phyloP scores from a whole-genome alignment of 2,329 filamentous ascomycete species.

The Plectosphaerella sp. region DNA sequence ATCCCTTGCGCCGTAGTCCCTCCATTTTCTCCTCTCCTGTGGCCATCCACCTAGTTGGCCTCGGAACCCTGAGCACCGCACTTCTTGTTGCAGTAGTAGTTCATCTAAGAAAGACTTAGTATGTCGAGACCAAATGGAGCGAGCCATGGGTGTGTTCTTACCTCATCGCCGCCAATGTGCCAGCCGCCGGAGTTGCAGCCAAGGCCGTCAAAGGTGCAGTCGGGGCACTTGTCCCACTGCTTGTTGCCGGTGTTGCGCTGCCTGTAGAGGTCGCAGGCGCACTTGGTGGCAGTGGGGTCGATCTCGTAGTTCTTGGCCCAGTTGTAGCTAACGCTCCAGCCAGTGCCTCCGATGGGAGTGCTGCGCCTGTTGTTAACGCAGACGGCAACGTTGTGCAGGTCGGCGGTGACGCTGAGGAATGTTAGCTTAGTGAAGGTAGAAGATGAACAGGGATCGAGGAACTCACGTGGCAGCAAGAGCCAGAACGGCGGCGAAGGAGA shows the following conservation, averaged over 20 bases:
- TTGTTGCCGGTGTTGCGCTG: conserved; percentile 13
- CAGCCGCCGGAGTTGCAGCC: conserved; percentile 7
- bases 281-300: conserved; percentile 4
- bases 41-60: conserved; percentile 1
- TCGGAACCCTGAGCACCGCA: conserved; percentile 9
- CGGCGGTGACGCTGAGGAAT: background rate
- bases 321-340: conserved; percentile 5
- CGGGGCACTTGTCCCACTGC: conserved; percentile 13
- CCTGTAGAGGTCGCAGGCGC: conserved; percentile 9
- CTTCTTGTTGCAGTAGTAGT: conserved; percentile 13
- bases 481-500: background rate
- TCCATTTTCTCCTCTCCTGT: too few species aligned
- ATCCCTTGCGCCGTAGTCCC: too few species aligned
- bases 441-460: background rate
- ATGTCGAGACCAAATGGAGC: background rate
- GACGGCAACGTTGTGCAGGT: conserved; percentile 1
- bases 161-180: conserved; percentile 12
- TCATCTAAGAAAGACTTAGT: conserved; percentile 5
- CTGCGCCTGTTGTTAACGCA: background rate
- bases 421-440: background rate
- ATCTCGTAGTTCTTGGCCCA: conserved; percentile 7
- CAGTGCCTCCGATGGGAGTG: conserved; percentile 4
- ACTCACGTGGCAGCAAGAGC: conserved; percentile 1
- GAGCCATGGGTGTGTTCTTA: background rate
- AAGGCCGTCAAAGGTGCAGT: conserved; percentile 9